Evolutionary conservation across 768 basidiomycete species (phyloP).

Genomic region (Leucogyrophana mollusca): DNA sequence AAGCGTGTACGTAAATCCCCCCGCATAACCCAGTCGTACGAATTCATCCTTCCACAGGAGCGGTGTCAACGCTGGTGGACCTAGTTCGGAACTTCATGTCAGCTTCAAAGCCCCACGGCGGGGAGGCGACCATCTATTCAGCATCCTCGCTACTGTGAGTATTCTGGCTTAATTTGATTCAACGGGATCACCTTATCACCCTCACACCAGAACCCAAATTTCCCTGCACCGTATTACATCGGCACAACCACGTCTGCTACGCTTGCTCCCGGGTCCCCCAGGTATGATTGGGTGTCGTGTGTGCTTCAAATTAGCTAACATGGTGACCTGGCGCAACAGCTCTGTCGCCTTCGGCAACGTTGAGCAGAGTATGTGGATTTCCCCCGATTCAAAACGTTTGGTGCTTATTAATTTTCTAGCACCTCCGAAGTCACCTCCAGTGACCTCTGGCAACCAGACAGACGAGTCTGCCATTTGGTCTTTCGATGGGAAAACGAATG

Average conservation of each 20-base stretch:
- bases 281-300: conserved; percentile 4
- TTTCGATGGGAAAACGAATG: conserved; percentile 33
- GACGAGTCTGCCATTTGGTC: conserved; percentile 51
- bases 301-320: not conserved
- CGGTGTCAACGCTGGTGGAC: conserved; percentile 32
- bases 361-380: conserved; percentile 29
- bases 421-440: conserved; percentile 30
- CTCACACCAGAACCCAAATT: conserved; percentile 36
- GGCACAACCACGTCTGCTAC: conserved; percentile 29
- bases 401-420: conserved; percentile 23
- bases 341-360: conserved; percentile 35
- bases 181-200: not conserved
- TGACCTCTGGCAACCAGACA: conserved; percentile 12
- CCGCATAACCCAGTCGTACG: not conserved
- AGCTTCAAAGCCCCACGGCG: conserved; percentile 26
- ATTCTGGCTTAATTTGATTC: not conserved
- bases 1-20: conserved; percentile 20
- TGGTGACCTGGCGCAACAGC: conserved; percentile 16
- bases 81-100: conserved; percentile 32
- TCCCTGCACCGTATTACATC: conserved; percentile 36
- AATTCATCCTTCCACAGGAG: conserved; percentile 20
- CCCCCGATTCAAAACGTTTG: not conserved
- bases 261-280: conserved; percentile 9
- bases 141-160: conserved; percentile 38
- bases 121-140: conserved; percentile 22